These are phyloP conservation scores for Podospora pseudoanserina DNA, from an alignment of 495 filamentous ascomycete species.

Conservation along the genomic window DNA sequence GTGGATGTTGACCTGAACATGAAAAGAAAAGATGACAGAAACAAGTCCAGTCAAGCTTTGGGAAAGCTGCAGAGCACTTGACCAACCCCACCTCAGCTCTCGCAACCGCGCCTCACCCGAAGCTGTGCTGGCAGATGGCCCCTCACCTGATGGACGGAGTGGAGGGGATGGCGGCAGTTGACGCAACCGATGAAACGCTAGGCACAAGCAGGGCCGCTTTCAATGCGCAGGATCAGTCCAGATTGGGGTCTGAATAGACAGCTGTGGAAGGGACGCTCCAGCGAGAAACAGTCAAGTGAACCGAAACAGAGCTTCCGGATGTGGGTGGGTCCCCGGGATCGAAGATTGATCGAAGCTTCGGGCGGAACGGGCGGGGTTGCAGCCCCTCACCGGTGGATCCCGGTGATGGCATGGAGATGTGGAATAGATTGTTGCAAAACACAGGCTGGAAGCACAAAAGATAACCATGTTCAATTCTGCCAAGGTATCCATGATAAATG, in stretches of 20 bases:
- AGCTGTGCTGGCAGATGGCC: neutral
- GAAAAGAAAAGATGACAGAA: neutral
- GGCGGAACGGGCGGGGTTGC: neutral
- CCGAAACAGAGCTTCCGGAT: slow-evolving; percentile 16
- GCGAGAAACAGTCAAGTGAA: neutral
- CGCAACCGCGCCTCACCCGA: neutral
- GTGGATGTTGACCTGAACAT: slow-evolving; percentile 7
- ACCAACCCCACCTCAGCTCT: neutral
- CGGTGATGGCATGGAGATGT: neutral
- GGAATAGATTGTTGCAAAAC: too few species aligned
- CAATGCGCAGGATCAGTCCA: neutral
- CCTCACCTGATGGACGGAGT: neutral
- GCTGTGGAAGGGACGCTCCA: neutral
- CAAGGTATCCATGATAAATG: too few species aligned
- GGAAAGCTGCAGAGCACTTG: slow-evolving; percentile 8
- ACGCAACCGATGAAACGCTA: neutral
- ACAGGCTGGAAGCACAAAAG: too few species aligned
- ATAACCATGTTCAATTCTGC: too few species aligned
- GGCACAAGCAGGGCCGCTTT: too few species aligned
- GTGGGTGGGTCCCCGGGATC: neutral
- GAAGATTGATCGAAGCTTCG: neutral
- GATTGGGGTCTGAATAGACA: neutral
- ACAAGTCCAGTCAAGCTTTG: slow-evolving; percentile 3
- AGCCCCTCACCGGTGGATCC: neutral
- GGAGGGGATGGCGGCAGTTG: neutral